Percentiles rank a stretch among this genome's conserved stretches.
phyloP scores from a whole-genome alignment of 352 stramenopile genomes.

The Globisporangium nagaii region DNA sequence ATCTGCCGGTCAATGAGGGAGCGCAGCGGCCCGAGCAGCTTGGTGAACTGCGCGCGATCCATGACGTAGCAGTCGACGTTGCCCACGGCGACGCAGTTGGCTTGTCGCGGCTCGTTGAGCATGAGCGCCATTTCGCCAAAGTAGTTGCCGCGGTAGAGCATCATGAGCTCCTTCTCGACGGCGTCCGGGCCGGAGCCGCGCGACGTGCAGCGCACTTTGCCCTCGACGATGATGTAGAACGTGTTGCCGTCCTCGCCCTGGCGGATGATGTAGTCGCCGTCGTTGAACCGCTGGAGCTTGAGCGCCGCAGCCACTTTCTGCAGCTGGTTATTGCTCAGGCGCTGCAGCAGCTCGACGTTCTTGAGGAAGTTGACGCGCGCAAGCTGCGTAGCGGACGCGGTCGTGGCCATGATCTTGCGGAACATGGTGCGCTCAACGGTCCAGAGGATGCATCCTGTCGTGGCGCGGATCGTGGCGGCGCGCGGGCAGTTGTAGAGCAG shows the following conservation, averaged over 20 bases:
- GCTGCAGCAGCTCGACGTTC: constrained; percentile 91
- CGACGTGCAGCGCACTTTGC: constrained; percentile 82
- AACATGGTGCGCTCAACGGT: constrained; percentile 89
- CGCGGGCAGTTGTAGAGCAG: constrained; percentile 96
- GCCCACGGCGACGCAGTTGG: constrained; percentile 76
- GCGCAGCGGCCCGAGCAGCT: constrained; percentile 70
- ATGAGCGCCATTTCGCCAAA: constrained; percentile 88
- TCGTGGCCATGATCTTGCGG: constrained; percentile 79
- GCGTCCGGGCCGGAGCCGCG: constrained; percentile 32
- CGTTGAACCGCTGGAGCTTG: constrained; percentile 79
- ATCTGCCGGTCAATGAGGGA: constrained; percentile 84
- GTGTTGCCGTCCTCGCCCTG: constrained; percentile 94
- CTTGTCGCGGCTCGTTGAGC: constrained; percentile 79
- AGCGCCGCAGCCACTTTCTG: constrained; percentile 81
- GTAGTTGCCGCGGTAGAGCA: constrained; percentile 75
- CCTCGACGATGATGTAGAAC: constrained; percentile 97
- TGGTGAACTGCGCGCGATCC: constrained; percentile 84
- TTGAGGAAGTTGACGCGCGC: constrained; percentile 89
- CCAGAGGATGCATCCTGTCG: constrained; percentile 87
- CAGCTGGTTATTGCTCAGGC: constrained; percentile 81
- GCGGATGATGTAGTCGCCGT: constrained; percentile 91
- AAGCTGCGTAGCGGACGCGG: constrained; percentile 65
- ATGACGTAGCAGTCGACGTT: constrained; percentile 90
- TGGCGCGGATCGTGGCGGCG: constrained; percentile 90
- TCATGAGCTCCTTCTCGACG: constrained; percentile 74